Base-by-base conservation (phyloP, 305 asterid genomes). In the Fraxinus albicans region DNA sequence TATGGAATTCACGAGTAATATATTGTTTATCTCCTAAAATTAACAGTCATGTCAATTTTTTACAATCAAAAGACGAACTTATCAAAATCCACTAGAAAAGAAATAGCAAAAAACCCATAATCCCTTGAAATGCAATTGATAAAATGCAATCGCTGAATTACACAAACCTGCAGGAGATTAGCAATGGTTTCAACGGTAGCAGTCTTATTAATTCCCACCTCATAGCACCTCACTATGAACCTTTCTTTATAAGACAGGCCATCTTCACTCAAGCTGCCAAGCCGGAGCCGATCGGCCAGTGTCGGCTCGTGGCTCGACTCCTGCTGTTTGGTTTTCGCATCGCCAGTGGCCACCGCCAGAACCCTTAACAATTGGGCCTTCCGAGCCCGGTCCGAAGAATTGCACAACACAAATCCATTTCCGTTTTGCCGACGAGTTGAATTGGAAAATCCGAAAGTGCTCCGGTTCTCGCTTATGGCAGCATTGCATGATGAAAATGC, bases 121-220 rank as follows among this genome's bases (percentile, higher is more conserved):
- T 67, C 72, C 27, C 72, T 63, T 19, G 72, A 47, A 13, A 36
- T 17, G 40, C 15, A 53, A 73, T 42, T 60, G 2, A 40, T 27
- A 58, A 73, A 25, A 53, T 31, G 12, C 25, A 75, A 8, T 7
- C 35, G 10, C 8, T 5, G 63, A 58, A 69, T 6, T 4, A 6
- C 50, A 76, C 80, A 38, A 27, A 91, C 99, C 99, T 96, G 99
- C 92, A 96, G 83, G 40, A 94, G 97, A 92, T 93, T 96, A 38
- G 99, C 99, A 10, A 96, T 91, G 79, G 97, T 92, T 83, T 96
- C 98, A 84, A 94, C 97, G 9, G 99, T 96, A 53, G 94, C 98
- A 77, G 98, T 94, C 76, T 93, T 94, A 89, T 94, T 96, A 60
- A 94, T 89, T 15, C 99, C 99, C 10, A 96, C 99, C 89, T 96